phyloP scores from a whole-genome alignment of 805 yeast genomes.

The Saturnispora hagleri region DNA sequence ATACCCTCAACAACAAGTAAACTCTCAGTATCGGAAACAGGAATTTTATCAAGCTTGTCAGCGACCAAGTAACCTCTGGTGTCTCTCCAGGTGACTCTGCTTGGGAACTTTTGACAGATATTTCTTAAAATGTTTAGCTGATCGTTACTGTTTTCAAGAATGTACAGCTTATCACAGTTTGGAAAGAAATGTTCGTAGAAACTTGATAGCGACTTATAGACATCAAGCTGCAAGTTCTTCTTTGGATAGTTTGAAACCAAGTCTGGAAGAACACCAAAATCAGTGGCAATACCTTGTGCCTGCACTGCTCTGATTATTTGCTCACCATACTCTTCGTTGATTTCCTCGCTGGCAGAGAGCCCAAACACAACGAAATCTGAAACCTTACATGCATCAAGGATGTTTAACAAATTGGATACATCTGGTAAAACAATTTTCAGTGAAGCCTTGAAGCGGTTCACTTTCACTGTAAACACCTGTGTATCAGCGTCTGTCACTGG shows the following conservation, averaged over 20 bases:
- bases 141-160: constrained; percentile 60
- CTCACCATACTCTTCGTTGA: constrained; percentile 73
- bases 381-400: constrained; percentile 79
- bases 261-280: constrained; percentile 71
- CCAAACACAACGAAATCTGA: constrained; percentile 88
- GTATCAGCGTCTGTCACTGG: constrained; percentile 31
- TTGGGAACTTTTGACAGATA: constrained; percentile 81
- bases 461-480: constrained; percentile 41
- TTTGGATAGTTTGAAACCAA: constrained; percentile 58
- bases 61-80: constrained; percentile 82
- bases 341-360: constrained; percentile 80
- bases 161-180: constrained; percentile 65
- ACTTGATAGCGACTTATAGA: constrained; percentile 52
- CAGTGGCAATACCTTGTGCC: constrained; percentile 84
- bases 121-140: constrained; percentile 63
- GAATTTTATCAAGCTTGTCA: constrained; percentile 38
- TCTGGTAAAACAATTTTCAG: constrained; percentile 70
- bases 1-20: constrained; percentile 64
- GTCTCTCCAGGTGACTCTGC: constrained; percentile 85
- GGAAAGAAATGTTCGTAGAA: constrained; percentile 75
- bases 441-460: constrained; percentile 65
- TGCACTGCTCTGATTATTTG: constrained; percentile 81
- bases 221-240: constrained; percentile 67
- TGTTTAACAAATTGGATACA: constrained; percentile 50
- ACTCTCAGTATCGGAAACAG: constrained; percentile 26